phyloP scores from a whole-genome alignment of 1,284 basidiomycete genomes.

The Irpex sp. region DNA sequence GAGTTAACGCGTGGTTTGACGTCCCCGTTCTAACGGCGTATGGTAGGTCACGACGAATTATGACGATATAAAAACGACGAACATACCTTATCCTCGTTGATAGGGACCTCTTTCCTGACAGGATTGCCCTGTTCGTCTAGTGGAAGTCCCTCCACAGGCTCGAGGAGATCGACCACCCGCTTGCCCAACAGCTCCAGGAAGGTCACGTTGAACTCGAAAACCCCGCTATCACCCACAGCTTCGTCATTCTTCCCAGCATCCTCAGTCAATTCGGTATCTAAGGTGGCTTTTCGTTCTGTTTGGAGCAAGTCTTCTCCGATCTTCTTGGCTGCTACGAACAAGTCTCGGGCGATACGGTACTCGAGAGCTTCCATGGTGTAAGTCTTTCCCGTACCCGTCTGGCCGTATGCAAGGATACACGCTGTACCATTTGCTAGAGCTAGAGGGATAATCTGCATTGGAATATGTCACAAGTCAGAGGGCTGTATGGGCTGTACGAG shows the following conservation, averaged over 20 bases:
- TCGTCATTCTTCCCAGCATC: slow-evolving; percentile 3
- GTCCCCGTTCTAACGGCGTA: slow-evolving; percentile 22
- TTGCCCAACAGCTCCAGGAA: slow-evolving; percentile 29
- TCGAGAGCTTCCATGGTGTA: slow-evolving; percentile 32
- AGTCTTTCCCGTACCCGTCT: slow-evolving; percentile 31
- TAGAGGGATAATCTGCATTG: slow-evolving; percentile 25
- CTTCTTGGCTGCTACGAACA: slow-evolving; percentile 23
- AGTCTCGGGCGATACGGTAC: slow-evolving; percentile 28
- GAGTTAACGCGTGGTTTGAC: slow-evolving; percentile 21
- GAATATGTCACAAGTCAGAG: background rate
- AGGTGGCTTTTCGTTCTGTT: slow-evolving; percentile 7
- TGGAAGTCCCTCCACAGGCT: slow-evolving; percentile 11
- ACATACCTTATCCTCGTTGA: slow-evolving; percentile 29
- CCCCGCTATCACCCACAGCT: slow-evolving; percentile 7
- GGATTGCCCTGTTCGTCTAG: slow-evolving; percentile 24
- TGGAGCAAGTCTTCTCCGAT: slow-evolving; percentile 19
- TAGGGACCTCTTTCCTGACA: slow-evolving; percentile 23
- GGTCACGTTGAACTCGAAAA: slow-evolving; percentile 29
- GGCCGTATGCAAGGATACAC: slow-evolving; percentile 33
- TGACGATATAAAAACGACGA: background rate
- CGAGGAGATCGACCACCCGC: slow-evolving; percentile 22
- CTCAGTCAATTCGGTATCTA: background rate
- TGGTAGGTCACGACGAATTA: background rate
- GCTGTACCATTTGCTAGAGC: slow-evolving; percentile 30
- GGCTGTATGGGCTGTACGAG: background rate